phyloP scores from a whole-genome alignment of 306 rosid genomes.

The Quercus cerris region DNA sequence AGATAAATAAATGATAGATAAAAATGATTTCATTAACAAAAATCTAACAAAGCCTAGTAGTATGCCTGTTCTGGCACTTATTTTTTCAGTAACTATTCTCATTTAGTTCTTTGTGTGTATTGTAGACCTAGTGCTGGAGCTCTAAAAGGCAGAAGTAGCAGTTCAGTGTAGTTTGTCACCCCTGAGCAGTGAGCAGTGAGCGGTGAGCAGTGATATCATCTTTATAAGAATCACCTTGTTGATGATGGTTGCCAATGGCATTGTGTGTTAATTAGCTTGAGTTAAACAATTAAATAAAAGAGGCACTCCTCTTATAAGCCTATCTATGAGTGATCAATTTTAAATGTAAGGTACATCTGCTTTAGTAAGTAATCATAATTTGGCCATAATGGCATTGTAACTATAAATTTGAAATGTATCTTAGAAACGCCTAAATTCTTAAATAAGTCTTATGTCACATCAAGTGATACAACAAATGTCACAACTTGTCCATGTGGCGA shows the following conservation, averaged over 20 bases:
- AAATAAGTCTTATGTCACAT: too few species aligned
- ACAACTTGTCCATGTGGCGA: too few species aligned
- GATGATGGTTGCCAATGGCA: constrained; percentile 26
- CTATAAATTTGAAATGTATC: background rate
- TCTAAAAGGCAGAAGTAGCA: constrained; percentile 42
- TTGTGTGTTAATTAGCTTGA: constrained; percentile 11
- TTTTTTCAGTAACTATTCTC: constrained; percentile 3
- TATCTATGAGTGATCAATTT: constrained; percentile 29
- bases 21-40: background rate
- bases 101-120: constrained; percentile 18
- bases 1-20: too few species aligned
- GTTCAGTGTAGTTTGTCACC: constrained; percentile 7
- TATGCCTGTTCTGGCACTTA: background rate
- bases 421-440: background rate
- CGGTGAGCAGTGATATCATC: constrained; percentile 20
- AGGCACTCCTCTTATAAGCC: constrained; percentile 37
- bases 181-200: background rate
- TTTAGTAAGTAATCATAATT: background rate
- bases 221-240: constrained; percentile 25
- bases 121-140: constrained; percentile 87
- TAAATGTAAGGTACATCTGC: constrained; percentile 11
- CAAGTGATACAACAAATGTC: too few species aligned
- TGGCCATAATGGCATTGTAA: background rate
- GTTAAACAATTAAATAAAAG: constrained; percentile 35
- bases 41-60: background rate